A percentile compares a stretch with the other conserved stretches of the same genome.
phyloP scores from a whole-genome alignment of 139 green algal species.

The Coelastrella sp. region DNA sequence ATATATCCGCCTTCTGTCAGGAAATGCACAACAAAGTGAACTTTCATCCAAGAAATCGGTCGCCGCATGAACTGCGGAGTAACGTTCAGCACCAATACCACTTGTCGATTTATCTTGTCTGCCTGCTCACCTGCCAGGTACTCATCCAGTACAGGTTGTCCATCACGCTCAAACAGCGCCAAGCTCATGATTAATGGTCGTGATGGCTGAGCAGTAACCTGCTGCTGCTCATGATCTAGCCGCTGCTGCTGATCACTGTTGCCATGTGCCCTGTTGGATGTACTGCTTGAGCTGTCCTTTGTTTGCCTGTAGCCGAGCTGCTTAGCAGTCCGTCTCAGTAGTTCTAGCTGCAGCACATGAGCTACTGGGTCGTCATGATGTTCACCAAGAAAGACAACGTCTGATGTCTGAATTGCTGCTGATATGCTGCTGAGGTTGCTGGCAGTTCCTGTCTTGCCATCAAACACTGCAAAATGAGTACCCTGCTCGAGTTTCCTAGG shows the following conservation, averaged over 20 bases:
- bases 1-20: no score
- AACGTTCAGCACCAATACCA: no score
- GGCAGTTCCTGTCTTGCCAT: background rate
- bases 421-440: background rate
- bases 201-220: background rate
- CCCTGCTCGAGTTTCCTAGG: background rate
- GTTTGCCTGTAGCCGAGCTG: background rate
- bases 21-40: no score
- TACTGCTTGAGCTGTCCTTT: background rate
- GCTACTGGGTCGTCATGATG: constrained; percentile 60
- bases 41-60: no score
- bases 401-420: background rate
- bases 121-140: constrained; percentile 47
- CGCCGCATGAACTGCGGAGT: background rate
- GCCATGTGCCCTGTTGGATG: background rate
- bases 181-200: constrained; percentile 50
- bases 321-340: constrained; percentile 35
- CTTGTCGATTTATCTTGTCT: no score
- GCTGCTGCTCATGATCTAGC: background rate
- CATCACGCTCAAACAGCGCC: constrained; percentile 72
- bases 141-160: constrained; percentile 65
- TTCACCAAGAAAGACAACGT: constrained; percentile 60
- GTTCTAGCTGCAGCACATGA: constrained; percentile 50
- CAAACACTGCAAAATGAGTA: constrained; percentile 16
- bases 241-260: background rate